Evolutionary conservation across 805 yeast species (phyloP), one percentile per base, ranked within the genome.

Genomic region (Cephaloascus albidus): DNA sequence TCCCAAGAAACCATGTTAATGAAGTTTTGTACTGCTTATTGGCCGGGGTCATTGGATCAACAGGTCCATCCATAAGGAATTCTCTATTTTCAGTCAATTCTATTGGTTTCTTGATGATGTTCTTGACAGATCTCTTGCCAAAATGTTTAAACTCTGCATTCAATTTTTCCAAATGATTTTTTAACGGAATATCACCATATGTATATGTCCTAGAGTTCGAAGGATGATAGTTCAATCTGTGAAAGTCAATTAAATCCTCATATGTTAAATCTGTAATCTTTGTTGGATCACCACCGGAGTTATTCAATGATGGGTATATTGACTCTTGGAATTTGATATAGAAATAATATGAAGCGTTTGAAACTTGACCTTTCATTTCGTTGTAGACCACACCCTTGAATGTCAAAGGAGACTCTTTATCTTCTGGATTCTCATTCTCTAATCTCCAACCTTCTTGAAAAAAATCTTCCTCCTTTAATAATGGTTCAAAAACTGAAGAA

Each of bases 361-460:
- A 84, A 54, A 86, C 76, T 60, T 90, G 97, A 6, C 98, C 98
- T 60, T 93, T 93, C 98, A 93, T 93, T 62, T 93, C 98, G 55
- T 93, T 93, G 57, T 85, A 93, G 2, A 93, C 98, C 27, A 93
- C 98, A 36, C 98, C 98, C 59, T 93, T 93, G 59, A 87, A 86
- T 3, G 65, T 67, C 33, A 93, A 54, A 1, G 86, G 84, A 12
- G 85, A 70, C 0, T 50, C 43, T 14, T 65, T 62, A 53, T 89
- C 88, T 4, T 69, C 58, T 4, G 78, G 59, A 39, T 68, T 70
- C 39, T 73, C 74, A 47, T 86, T 76, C 58, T 93, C 98, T 32
- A 93, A 63, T 54, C 98, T 78, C 98, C 98, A 93, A 30, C 98
- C 98, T 62, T 93, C 98, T 63, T 93, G 98, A 45, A 70, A 70